These are phyloP conservation scores for Trametes villosa DNA, from an alignment of 768 basidiomycete genomes.

Conservation along the genomic window DNA sequence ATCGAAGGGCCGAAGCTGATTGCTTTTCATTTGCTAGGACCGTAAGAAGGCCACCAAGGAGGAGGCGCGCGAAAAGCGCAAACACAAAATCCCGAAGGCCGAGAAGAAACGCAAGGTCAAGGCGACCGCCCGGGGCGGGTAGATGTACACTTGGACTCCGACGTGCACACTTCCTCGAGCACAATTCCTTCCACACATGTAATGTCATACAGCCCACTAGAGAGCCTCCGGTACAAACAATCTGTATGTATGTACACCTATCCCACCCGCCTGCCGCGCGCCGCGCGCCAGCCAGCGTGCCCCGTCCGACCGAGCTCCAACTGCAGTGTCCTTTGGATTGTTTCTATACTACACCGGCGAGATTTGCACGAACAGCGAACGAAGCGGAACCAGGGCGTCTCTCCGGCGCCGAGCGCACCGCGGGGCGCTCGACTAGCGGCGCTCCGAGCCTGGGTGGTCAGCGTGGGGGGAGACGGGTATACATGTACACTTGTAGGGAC, in stretches of 20 bases:
- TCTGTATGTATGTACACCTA: neutral
- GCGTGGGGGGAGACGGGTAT: conserved; percentile 15
- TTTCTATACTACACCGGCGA: conserved; percentile 19
- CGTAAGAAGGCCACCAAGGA: conserved; percentile 89
- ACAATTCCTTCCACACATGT: too few species aligned
- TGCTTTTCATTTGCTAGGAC: conserved; percentile 55
- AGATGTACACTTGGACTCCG: too few species aligned
- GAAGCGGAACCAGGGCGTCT: neutral
- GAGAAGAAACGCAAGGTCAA: conserved; percentile 92
- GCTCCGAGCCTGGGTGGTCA: neutral
- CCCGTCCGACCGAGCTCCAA: conserved; percentile 7
- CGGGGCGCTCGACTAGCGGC: conserved; percentile 7
- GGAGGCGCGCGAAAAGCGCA: conserved; percentile 85
- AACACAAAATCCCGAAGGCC: conserved; percentile 93
- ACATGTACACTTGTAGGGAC: conserved; percentile 21
- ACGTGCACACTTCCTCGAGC: too few species aligned
- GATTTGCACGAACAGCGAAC: neutral
- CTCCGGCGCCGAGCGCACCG: conserved; percentile 8
- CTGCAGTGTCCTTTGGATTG: conserved; percentile 12
- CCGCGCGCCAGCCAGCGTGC: too few species aligned
- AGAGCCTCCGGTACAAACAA: neutral
- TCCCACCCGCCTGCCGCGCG: neutral
- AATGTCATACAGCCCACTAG: neutral
- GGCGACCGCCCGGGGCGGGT: conserved; percentile 35
- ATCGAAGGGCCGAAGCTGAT: conserved; percentile 14